Conservation (phyloP, 2,329 filamentous ascomycete species). For the Xylariomycetidae sp. region DNA sequence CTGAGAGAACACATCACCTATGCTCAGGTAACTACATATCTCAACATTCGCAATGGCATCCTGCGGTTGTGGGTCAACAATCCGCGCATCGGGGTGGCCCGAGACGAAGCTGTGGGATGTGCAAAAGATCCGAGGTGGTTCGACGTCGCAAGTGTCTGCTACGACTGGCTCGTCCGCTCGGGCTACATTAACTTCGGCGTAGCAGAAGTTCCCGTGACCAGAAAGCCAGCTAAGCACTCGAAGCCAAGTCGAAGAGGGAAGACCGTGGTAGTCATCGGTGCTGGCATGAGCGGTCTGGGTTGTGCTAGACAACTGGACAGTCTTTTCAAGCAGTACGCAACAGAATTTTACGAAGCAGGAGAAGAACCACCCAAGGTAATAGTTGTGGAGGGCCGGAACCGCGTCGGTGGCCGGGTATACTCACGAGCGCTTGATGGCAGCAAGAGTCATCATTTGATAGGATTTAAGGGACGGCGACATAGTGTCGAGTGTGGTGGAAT, state of each 20-base stretch:
- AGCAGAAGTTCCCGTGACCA: constrained; percentile 57
- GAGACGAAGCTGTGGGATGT: constrained; percentile 84
- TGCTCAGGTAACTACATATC: constrained; percentile 85
- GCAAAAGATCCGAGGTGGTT: constrained; percentile 85
- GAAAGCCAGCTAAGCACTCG: constrained; percentile 32
- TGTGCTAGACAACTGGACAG: constrained; percentile 87
- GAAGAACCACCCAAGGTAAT: constrained; percentile 69
- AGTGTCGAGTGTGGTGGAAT: constrained; percentile 97
- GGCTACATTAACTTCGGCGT: constrained; percentile 98
- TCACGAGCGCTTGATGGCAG: constrained; percentile 64
- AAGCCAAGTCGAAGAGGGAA: constrained; percentile 50
- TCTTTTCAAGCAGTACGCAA: constrained; percentile 74
- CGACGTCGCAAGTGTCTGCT: constrained; percentile 78
- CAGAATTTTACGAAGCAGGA: constrained; percentile 56
- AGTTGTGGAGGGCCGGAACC: constrained; percentile 77
- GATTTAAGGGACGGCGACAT: constrained; percentile 53
- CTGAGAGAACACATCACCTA: constrained; percentile 78
- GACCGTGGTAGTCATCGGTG: constrained; percentile 81
- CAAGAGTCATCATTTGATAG: constrained; percentile 43
- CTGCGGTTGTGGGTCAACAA: constrained; percentile 84
- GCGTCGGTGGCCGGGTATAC: constrained; percentile 89
- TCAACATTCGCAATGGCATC: constrained; percentile 95
- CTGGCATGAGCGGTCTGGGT: constrained; percentile 87
- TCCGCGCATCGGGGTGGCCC: constrained; percentile 72
- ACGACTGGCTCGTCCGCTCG: constrained; percentile 83